Evolutionary conservation across 305 asterid genomes (phyloP).

Genomic region (Fraxinus platypoda): DNA sequence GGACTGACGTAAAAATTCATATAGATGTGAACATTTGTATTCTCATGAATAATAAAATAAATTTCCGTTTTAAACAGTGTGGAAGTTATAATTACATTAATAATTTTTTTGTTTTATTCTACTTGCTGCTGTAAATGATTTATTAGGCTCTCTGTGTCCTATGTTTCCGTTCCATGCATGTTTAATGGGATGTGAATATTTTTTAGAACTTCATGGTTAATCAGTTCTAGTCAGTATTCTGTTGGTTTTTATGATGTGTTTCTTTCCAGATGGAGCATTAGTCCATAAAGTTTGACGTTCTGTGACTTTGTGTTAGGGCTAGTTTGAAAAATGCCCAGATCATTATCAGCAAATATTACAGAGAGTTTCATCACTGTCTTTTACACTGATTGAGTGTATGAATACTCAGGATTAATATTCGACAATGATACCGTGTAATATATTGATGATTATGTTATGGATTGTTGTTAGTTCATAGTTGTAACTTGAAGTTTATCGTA

Average conservation of each 20-base stretch:
- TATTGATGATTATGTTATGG: not conserved
- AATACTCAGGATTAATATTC: not conserved
- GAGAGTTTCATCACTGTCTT: not conserved
- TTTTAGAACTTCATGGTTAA: not conserved
- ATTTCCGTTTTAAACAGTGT: not conserved
- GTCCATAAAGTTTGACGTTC: not conserved
- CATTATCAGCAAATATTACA: not conserved
- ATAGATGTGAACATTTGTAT: not conserved
- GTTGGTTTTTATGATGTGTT: not conserved
- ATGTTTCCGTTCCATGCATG: not conserved
- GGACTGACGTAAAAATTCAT: conserved; percentile 9
- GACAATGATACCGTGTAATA: not conserved
- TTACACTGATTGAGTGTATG: not conserved
- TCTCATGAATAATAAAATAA: not conserved
- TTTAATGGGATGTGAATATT: not conserved
- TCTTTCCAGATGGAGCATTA: not conserved
- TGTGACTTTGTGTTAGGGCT: conserved; percentile 9
- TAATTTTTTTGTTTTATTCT: not conserved
- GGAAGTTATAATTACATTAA: not conserved
- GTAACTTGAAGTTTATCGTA: not conserved
- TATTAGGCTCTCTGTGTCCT: not conserved
- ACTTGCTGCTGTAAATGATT: not conserved
- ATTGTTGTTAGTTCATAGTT: conserved; percentile 2
- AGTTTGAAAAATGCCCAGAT: not conserved
- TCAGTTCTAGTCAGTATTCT: not conserved